Conservation (phyloP, 192 early-diverging fungal species). For the Glomus cerebriforme region DNA sequence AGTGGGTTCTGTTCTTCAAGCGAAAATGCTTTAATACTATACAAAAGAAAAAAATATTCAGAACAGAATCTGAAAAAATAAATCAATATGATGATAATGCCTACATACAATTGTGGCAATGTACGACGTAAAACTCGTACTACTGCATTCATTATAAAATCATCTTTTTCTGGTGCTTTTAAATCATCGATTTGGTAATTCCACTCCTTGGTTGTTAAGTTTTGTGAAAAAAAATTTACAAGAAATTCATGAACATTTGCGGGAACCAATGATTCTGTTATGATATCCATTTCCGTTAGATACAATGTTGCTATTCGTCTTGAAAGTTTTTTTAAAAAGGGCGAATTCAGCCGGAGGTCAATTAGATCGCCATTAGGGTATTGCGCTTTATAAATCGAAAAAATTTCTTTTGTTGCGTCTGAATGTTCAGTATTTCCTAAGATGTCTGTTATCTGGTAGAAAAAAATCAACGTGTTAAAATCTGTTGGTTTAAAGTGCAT, state of each 20-base stretch:
- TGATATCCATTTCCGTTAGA: constrained; percentile 27
- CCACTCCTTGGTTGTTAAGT: constrained; percentile 31
- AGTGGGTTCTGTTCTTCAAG: constrained; percentile 29
- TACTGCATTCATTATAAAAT: constrained; percentile 31
- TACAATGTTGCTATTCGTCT: constrained; percentile 30
- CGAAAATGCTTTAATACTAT: constrained; percentile 35
- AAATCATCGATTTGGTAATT: constrained; percentile 30
- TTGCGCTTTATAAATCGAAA: constrained; percentile 22
- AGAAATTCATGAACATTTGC: constrained; percentile 36
- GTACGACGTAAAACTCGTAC: constrained; percentile 20
- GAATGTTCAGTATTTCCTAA: constrained; percentile 20
- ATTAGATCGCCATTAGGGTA: constrained; percentile 28
- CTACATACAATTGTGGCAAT: constrained; percentile 35
- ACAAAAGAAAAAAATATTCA: constrained; percentile 31
- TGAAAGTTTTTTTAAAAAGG: constrained; percentile 34
- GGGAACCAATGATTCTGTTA: constrained; percentile 26
- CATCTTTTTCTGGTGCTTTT: constrained; percentile 21
- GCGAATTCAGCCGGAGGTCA: constrained; percentile 28
- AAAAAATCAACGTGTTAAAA: constrained; percentile 7
- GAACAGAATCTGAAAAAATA: constrained; percentile 31
- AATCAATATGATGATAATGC: constrained; percentile 21
- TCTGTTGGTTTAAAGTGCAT: constrained; percentile 6
- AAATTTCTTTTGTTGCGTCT: constrained; percentile 28
- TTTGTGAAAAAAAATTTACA: constrained; percentile 33
- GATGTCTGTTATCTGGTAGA: constrained; percentile 28